Conservation (phyloP, 129 eudicot genomes). For the Chrysanthemum makinoi region DNA sequence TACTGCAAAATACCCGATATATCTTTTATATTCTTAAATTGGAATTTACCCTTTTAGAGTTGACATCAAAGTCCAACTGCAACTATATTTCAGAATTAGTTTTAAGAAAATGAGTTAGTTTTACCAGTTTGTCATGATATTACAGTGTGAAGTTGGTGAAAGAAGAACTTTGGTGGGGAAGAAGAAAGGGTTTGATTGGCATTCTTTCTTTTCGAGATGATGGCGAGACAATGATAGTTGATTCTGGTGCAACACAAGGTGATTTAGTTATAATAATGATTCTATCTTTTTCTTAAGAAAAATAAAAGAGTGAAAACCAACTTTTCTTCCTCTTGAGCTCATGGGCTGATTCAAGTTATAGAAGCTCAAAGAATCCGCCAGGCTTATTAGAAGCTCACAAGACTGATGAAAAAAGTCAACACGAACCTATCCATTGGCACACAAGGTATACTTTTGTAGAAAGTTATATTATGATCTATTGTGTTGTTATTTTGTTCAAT, state of each 20-base stretch:
- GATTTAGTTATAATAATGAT: background rate
- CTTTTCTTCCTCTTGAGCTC: slow-evolving; percentile 16
- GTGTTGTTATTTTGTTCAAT: background rate
- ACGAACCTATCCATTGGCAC: slow-evolving; percentile 74
- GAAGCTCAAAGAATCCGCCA: slow-evolving; percentile 48
- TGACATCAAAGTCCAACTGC: too few relatives aligned
- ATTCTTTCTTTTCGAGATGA: slow-evolving; percentile 84
- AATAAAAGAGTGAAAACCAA: slow-evolving; percentile 1
- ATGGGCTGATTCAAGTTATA: slow-evolving; percentile 40
- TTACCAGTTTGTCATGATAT: background rate
- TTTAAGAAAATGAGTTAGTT: too few relatives aligned
- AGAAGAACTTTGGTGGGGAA: slow-evolving; percentile 91
- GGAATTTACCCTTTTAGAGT: too few relatives aligned
- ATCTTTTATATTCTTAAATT: too few relatives aligned
- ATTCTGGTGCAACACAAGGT: background rate
- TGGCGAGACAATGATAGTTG: slow-evolving; percentile 35
- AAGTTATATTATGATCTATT: background rate
- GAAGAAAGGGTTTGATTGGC: slow-evolving; percentile 80
- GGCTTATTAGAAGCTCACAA: slow-evolving; percentile 50
- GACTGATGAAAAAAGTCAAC: slow-evolving; percentile 59
- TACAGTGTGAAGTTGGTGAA: slow-evolving; percentile 85
- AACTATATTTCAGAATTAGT: too few relatives aligned
- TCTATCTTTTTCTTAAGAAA: background rate
- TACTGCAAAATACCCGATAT: too few relatives aligned
- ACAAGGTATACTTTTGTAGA: slow-evolving; percentile 47